Base-by-base conservation (phyloP, 352 stramenopile genomes). In the Pythium phragmitis region DNA sequence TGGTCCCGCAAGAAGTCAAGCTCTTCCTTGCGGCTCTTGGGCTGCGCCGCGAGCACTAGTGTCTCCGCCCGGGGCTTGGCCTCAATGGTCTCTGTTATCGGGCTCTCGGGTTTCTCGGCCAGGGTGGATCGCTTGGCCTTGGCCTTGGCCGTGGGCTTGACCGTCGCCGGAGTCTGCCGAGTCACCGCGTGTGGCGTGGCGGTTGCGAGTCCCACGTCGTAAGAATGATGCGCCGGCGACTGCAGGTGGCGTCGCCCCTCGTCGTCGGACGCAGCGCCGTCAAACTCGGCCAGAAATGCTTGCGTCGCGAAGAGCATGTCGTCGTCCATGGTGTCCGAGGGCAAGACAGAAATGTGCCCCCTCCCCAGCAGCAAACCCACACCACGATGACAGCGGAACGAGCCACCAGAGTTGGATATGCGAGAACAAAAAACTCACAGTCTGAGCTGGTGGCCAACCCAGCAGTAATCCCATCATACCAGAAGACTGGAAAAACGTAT, bases 1-100 rank as follows among this genome's bases (percentile, higher is more conserved):
- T 70, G 55, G 17, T 56, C 63, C 76, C 78, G 78, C 46, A 89
- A 60, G 64, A 88, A 88, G 37, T 88, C 79, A 36, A 89, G 74
- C 66, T 89, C 80, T 41, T 89, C 77, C 58, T 87, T 86, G 49
- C 75, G 84, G 19, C 47, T 65, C 63, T 65, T 62, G 30, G 42
- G 54, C 39, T 47, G 57, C 52, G 13, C 69, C 33, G 21, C 73
- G 62, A 47, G 39, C 34, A 63, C 61, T 46, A 46, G 34, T 2
- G n/a, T 56, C 54, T 63, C 55, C 37, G 3, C 30, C 30, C 9
- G n/a, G 5, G 51, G 14, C 43, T 52, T 52, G 42, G 19, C 21
- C 34, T 60, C 23, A 7, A 54, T 47, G 30, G 47, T 46, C 28
- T 56, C 41, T 4, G 28, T 17, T 33, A 23, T 50, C 19, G 16